Conservation (phyloP, 805 yeast genomes). For the Yarrowia yakushimensis region DNA sequence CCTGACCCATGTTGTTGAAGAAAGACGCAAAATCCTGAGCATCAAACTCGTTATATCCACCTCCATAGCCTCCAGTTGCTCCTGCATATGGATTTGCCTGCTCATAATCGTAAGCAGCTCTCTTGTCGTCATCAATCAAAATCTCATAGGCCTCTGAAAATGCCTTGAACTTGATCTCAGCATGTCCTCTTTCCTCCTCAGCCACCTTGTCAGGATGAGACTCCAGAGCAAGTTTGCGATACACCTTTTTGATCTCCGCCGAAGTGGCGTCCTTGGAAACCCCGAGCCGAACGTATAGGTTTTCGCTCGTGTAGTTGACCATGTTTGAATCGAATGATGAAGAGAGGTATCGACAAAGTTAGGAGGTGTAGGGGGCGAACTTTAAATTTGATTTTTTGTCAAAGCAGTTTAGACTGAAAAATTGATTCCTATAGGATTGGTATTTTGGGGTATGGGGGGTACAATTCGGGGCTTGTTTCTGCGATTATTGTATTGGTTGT, state of each 20-base stretch:
- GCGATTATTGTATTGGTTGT: too few species aligned
- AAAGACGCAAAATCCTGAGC: slow-evolving; percentile 68
- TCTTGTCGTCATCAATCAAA: slow-evolving; percentile 55
- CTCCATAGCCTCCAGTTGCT: slow-evolving; percentile 39
- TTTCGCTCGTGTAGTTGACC: slow-evolving; percentile 28
- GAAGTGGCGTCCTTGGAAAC: slow-evolving; percentile 61
- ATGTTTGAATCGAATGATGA: not conserved
- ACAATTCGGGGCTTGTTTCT: too few species aligned
- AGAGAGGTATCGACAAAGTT: not conserved
- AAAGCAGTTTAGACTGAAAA: too few species aligned
- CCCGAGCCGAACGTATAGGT: slow-evolving; percentile 64
- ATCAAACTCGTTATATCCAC: slow-evolving; percentile 47
- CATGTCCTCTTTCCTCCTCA: slow-evolving; percentile 60
- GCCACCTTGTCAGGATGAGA: slow-evolving; percentile 88
- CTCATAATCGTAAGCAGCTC: slow-evolving; percentile 39
- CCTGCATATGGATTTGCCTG: slow-evolving; percentile 35
- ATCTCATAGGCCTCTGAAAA: slow-evolving; percentile 83
- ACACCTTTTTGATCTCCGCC: slow-evolving; percentile 77
- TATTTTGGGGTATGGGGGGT: too few species aligned
- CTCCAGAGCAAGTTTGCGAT: slow-evolving; percentile 73
- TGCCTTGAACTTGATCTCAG: slow-evolving; percentile 79
- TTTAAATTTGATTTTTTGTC: too few species aligned
- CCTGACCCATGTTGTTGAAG: slow-evolving; percentile 6
- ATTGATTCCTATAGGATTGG: too few species aligned
- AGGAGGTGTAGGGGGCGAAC: not conserved